Evolutionary conservation across 768 basidiomycete species (phyloP).

Genomic region (Plicaturopsis crispa): DNA sequence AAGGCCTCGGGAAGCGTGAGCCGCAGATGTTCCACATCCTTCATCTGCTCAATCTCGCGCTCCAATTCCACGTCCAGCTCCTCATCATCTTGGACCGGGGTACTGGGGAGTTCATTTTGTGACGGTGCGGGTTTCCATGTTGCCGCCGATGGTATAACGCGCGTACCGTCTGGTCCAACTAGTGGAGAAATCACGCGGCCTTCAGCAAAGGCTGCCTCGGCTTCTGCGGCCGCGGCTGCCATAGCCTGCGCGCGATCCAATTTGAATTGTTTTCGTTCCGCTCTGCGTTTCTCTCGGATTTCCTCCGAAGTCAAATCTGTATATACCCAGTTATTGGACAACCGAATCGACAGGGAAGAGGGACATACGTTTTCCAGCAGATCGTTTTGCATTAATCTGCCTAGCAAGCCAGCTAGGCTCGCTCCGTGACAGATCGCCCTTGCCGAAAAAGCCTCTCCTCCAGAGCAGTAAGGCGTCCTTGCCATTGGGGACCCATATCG

Average conservation of each 20-base stretch:
- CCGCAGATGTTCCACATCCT: constrained; percentile 86
- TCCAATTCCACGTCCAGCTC: constrained; percentile 39
- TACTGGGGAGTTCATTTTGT: constrained; percentile 12
- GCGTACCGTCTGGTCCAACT: constrained; percentile 37
- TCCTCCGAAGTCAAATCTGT: constrained; percentile 84
- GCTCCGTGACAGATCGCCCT: constrained; percentile 89
- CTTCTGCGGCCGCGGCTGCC: constrained; percentile 72
- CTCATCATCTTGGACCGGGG: constrained; percentile 20
- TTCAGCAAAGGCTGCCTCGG: constrained; percentile 68
- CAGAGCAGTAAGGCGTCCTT: constrained; percentile 69
- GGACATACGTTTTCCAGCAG: constrained; percentile 24
- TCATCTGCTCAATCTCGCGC: constrained; percentile 49
- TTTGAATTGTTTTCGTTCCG: constrained; percentile 90
- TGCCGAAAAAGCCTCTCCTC: constrained; percentile 93
- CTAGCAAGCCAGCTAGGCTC: constrained; percentile 91
- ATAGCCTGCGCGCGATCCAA: constrained; percentile 85
- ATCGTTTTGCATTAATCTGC: constrained; percentile 56
- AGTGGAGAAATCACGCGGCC: constrained; percentile 58
- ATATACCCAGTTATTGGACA: not conserved
- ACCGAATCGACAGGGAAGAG: not conserved
- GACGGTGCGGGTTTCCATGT: constrained; percentile 61
- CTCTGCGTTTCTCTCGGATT: constrained; percentile 78
- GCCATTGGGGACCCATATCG: constrained; percentile 74
- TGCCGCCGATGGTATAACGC: constrained; percentile 65
- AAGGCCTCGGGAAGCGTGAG: constrained; percentile 86